Conservation (phyloP, 1,139 yeast species). For the Casaregolazyma lundiana region DNA sequence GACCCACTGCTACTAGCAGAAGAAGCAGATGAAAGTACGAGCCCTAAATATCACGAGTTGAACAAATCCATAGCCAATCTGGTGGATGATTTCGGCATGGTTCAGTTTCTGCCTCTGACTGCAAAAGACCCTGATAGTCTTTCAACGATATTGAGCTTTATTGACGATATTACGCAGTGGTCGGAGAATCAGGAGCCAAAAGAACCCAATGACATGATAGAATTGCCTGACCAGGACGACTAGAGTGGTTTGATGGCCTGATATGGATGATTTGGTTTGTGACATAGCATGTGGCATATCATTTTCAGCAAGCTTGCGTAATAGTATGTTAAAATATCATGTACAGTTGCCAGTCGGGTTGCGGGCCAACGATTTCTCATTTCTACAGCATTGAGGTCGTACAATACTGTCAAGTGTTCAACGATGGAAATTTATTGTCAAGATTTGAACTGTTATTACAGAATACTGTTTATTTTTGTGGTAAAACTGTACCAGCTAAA, state of each 20-base stretch:
- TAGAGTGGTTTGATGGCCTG: not conserved
- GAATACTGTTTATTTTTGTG: no score
- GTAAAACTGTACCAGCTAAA: no score
- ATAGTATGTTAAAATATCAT: no score
- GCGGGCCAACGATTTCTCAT: no score
- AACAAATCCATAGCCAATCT: constrained; percentile 81
- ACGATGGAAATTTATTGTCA: no score
- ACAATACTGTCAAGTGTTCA: no score
- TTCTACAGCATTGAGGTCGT: no score
- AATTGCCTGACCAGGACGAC: constrained; percentile 46
- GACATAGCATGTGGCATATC: no score
- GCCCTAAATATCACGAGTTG: constrained; percentile 71
- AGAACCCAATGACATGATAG: constrained; percentile 80
- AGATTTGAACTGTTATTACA: no score
- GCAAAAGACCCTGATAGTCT: constrained; percentile 77
- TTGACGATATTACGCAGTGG: constrained; percentile 98
- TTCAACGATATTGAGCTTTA: constrained; percentile 78
- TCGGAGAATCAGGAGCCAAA: constrained; percentile 94
- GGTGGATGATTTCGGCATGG: constrained; percentile 95
- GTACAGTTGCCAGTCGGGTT: no score
- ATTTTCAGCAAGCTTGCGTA: no score
- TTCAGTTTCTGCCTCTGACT: constrained; percentile 87
- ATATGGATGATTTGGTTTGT: no score
- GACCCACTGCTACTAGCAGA: constrained; percentile 73
- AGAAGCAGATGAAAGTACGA: constrained; percentile 47